These are phyloP conservation scores for Mucor velutinosus DNA, from an alignment of 371 early-diverging fungal genomes.

Conservation along the genomic window DNA sequence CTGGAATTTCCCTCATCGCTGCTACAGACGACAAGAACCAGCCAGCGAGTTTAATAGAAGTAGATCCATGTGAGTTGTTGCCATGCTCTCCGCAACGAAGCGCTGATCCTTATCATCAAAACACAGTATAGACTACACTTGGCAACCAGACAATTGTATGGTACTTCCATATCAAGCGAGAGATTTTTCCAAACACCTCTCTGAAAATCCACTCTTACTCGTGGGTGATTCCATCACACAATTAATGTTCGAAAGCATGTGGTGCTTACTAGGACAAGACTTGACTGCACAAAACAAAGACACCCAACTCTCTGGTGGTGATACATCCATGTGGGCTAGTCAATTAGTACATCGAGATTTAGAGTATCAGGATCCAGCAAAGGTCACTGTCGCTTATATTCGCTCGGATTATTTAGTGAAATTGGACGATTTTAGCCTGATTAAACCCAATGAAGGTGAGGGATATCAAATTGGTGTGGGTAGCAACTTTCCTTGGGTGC, in stretches of 20 bases:
- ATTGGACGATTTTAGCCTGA: slow-evolving; percentile 37
- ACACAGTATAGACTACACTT: slow-evolving; percentile 34
- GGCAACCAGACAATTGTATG: slow-evolving; percentile 34
- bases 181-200: slow-evolving; percentile 32
- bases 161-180: slow-evolving; percentile 26
- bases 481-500: slow-evolving; percentile 43
- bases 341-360: slow-evolving; percentile 25
- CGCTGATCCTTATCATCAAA: background rate
- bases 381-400: slow-evolving; percentile 33
- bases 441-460: slow-evolving; percentile 36
- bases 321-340: slow-evolving; percentile 30
- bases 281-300: slow-evolving; percentile 16
- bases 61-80: slow-evolving; percentile 32
- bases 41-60: slow-evolving; percentile 32
- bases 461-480: slow-evolving; percentile 39
- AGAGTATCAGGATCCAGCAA: slow-evolving; percentile 1
- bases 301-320: slow-evolving; percentile 25
- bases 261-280: slow-evolving; percentile 34
- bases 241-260: slow-evolving; percentile 39
- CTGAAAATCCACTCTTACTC: slow-evolving; percentile 34
- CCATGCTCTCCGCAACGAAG: background rate
- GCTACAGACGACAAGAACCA: slow-evolving; percentile 30
- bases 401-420: slow-evolving; percentile 49
- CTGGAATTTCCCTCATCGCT: slow-evolving; percentile 34
- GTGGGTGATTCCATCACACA: slow-evolving; percentile 49